These are phyloP conservation scores for Phallus indusiatus DNA, from an alignment of 768 basidiomycete genomes.

Conservation along the genomic window DNA sequence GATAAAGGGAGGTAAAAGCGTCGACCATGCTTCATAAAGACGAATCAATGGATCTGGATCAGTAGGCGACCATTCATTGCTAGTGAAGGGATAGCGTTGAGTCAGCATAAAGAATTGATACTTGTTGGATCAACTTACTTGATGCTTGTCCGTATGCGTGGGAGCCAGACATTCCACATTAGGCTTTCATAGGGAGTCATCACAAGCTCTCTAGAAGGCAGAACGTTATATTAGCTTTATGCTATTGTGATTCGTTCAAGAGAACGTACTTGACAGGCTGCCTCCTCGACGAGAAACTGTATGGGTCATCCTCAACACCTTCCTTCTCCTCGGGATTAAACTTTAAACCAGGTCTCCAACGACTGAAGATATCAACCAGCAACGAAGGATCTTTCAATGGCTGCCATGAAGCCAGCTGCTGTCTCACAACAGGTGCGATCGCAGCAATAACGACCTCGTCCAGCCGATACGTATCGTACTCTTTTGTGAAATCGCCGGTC, in stretches of 20 bases:
- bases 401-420: slow-evolving; percentile 68
- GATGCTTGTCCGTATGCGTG: slow-evolving; percentile 83
- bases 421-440: slow-evolving; percentile 70
- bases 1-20: slow-evolving; percentile 82
- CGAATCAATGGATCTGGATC: slow-evolving; percentile 67
- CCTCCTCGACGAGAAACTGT: slow-evolving; percentile 34
- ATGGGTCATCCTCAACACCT: slow-evolving; percentile 43
- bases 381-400: slow-evolving; percentile 70
- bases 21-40: slow-evolving; percentile 82
- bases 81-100: slow-evolving; percentile 9
- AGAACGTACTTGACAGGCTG: slow-evolving; percentile 28
- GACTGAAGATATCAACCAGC: slow-evolving; percentile 55
- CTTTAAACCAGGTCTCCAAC: slow-evolving; percentile 61
- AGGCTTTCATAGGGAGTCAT: slow-evolving; percentile 97
- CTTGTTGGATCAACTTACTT: slow-evolving; percentile 37
- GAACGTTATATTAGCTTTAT: background rate
- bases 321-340: slow-evolving; percentile 37
- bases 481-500: slow-evolving; percentile 54
- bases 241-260: background rate
- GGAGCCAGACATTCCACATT: slow-evolving; percentile 92
- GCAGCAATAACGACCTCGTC: slow-evolving; percentile 94
- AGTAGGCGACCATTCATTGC: slow-evolving; percentile 82
- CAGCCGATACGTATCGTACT: slow-evolving; percentile 69
- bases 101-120: background rate
- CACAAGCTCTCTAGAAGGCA: slow-evolving; percentile 35